Evolutionary conservation across 139 green algal genomes (phyloP), one percentile per base, ranked within the genome.

Genomic region (Microglena sp.): DNA sequence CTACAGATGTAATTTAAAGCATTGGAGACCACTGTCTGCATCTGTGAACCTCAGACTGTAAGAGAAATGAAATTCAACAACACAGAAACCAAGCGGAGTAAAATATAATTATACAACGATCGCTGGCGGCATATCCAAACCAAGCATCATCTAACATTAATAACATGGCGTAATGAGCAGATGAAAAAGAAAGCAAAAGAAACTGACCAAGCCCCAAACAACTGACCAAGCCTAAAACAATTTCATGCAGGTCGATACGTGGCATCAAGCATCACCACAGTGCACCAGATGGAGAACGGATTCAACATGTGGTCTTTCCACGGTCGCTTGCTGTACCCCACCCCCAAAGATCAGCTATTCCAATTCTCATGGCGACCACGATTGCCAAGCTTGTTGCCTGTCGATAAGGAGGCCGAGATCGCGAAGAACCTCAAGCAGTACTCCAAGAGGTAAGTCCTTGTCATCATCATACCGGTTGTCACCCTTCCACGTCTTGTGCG

Each of bases 211-310:
- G n/a, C n/a, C n/a, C n/a, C n/a, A n/a, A n/a, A n/a, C n/a, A n/a
- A n/a, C n/a, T n/a, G n/a, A n/a, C n/a, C 40, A 50, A 18, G 40
- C 18, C 40, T 50, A 11, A 50, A 50, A 11, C 40, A 11, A 11
- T 50, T 18, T 50, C 40, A 50, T 50, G 30, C 75, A 69, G 83
- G 89, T 22, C 79, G 88, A 50, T 99, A 93, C 72, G 82, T 98
- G 33, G 85, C 88, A 15, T 97, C 92, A 21, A 69, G 68, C 8
- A 92, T 98, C 7, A 91, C 85, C 24, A 73, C 71, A 45, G 69
- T 89, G 18, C 86, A 97, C 64, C 85, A 94, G 63, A 98, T 97
- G 90, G 94, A 99, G 80, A 97, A 98, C 77, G 94, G 94, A 5
- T 95, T 90, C 82, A 86, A 89, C 60, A 8, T 96, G 24, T 97